Evolutionary conservation across 345 rosid genomes (phyloP), one percentile per base, ranked within the genome.

Genomic region (Garcia nutans): DNA sequence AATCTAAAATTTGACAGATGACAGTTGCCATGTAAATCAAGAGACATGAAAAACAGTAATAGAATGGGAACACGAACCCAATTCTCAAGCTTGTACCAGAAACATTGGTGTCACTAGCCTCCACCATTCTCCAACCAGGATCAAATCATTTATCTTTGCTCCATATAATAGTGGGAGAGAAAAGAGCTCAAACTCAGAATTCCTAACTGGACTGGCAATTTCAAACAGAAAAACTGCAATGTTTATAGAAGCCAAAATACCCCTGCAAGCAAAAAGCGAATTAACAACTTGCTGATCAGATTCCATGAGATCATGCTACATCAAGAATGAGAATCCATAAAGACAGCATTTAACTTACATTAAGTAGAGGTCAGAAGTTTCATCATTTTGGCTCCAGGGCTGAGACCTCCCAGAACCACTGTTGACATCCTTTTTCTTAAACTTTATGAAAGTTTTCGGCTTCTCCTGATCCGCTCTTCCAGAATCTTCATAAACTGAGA

Each of bases 61-160:
- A 86, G 87, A 79, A 83, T 71, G 82, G 84, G 85, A 90, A 88
- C 84, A 89, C 90, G 87, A 87, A 92, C 96, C 97, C 91, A 89
- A 77, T 85, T 84, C 80, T 88, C 82, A 88, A 85, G 89, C 93
- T 83, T 92, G 98, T 94, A 94, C 98, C 97, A 92, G 98, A 94
- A 94, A 94, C 95, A 92, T 94, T 37, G 98, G 97, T 17, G 97
- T 94, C 82, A 94, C 79, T 2, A 94, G 95, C 84, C 97, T 89
- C 98, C 98, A 94, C 98, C 98, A 94, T 80, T 94, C 97, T 70
- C 98, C 97, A 55, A 85, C 83, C 41, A 94, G 75, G 86, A 94
- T 91, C 81, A 92, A 82, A 82, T 89, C 87, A 33, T 94, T 94
- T 78, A 92, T 89, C 89, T 94, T 94, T 17, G 97, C 97, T 67